phyloP scores from a whole-genome alignment of 805 yeast genomes.

The Candida koratica region DNA sequence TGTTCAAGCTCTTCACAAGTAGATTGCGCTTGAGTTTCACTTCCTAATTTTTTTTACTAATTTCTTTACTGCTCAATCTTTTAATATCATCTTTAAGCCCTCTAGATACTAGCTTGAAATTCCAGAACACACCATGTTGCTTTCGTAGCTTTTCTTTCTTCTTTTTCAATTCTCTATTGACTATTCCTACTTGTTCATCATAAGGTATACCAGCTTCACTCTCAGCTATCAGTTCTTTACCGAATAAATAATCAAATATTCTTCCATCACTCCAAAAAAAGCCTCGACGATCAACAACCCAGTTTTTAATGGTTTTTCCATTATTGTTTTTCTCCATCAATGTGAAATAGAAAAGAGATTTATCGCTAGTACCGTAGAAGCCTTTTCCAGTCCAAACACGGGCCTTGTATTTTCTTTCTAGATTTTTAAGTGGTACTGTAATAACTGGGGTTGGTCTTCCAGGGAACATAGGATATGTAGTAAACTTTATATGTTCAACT shows the following conservation, averaged over 20 bases:
- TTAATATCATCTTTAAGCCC: constrained; percentile 29
- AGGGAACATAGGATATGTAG: constrained; percentile 74
- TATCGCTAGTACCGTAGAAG: constrained; percentile 77
- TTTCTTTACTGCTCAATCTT: constrained; percentile 8
- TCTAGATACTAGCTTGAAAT: constrained; percentile 41
- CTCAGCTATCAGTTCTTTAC: constrained; percentile 70
- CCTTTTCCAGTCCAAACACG: constrained; percentile 87
- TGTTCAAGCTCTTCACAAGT: too few species aligned
- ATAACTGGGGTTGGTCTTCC: constrained; percentile 72
- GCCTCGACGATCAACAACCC: constrained; percentile 81
- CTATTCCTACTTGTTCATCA: constrained; percentile 53
- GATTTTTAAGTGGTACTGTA: constrained; percentile 55
- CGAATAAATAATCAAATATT: constrained; percentile 75
- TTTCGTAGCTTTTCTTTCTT: constrained; percentile 48
- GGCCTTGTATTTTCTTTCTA: constrained; percentile 55
- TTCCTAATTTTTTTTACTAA: constrained; percentile 7
- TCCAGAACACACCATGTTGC: constrained; percentile 60
- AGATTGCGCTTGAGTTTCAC: too few species aligned
- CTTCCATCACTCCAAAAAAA: constrained; percentile 94
- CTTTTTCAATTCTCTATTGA: constrained; percentile 44
- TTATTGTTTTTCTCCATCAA: constrained; percentile 51
- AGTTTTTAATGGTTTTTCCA: constrained; percentile 42
- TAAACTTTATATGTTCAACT: constrained; percentile 54
- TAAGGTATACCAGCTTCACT: constrained; percentile 69
- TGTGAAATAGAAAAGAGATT: constrained; percentile 68